A percentile compares a stretch with the other conserved stretches of the same genome.
These are phyloP conservation scores for Pyricularia pennisetigena DNA, from an alignment of 2,329 filamentous ascomycete species.

Conservation along the genomic window DNA sequence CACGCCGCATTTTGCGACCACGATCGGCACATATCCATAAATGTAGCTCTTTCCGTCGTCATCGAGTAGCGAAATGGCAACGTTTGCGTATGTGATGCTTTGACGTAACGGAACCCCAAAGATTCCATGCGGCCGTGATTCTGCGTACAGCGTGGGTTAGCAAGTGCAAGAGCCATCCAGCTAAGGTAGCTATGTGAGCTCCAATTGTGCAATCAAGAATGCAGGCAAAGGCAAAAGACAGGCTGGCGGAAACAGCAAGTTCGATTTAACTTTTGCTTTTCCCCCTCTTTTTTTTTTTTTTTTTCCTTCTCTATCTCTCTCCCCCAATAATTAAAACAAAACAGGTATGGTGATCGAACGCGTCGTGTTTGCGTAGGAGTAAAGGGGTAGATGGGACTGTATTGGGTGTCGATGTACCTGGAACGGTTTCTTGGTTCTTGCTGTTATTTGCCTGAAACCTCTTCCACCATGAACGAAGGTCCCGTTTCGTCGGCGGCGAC, in stretches of 20 bases:
- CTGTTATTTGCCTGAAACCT: conserved; percentile 60
- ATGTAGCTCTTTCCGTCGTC: conserved; percentile 92
- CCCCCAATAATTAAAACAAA: background rate
- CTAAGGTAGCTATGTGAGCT: background rate
- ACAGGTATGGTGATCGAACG: background rate
- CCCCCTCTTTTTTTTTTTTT: background rate
- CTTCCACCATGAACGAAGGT: conserved; percentile 96
- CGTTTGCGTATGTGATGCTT: conserved; percentile 95
- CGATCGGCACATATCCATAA: conserved; percentile 96
- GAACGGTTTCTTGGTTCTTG: conserved; percentile 38
- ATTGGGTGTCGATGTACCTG: conserved; percentile 12
- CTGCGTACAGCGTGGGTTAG: conserved; percentile 18
- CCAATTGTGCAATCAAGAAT: background rate
- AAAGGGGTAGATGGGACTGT: background rate
- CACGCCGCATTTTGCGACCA: conserved; percentile 95
- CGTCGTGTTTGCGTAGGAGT: background rate
- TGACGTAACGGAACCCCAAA: conserved; percentile 89
- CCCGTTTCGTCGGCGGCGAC: conserved; percentile 75
- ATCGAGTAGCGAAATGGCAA: conserved; percentile 92
- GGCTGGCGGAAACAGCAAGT: background rate
- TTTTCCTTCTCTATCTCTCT: background rate
- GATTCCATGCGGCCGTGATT: conserved; percentile 58
- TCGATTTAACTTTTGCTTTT: background rate
- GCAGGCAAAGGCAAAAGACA: background rate
- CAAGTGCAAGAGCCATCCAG: too few species aligned